Percentiles rank a stretch among this genome's conserved stretches.
Evolutionary conservation across 2,329 filamentous ascomycete species (phyloP).

Genomic region (Sphaceloma murrayae): DNA sequence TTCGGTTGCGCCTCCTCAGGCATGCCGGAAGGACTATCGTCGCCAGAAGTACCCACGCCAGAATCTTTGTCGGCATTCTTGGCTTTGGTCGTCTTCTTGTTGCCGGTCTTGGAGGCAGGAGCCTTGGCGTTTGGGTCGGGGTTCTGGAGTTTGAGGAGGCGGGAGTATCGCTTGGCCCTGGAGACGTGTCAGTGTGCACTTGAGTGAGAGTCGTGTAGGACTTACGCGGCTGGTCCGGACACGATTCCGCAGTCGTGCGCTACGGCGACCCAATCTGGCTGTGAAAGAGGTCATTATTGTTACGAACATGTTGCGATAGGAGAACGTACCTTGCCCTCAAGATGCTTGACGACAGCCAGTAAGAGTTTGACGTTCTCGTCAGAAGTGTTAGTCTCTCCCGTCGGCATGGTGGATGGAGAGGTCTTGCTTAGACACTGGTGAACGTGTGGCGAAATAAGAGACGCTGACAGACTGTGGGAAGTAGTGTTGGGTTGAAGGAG

Average conservation of each 20-base stretch:
- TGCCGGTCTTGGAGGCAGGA: not conserved
- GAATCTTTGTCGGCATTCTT: conserved; percentile 14
- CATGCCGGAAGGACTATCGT: conserved; percentile 14
- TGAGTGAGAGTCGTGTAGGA: conserved; percentile 21
- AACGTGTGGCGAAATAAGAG: too few relatives aligned
- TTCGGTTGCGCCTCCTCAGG: conserved; percentile 16
- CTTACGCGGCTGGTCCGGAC: conserved; percentile 61
- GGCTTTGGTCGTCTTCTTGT: conserved; percentile 2
- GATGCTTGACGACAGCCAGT: conserved; percentile 54
- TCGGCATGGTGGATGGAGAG: conserved; percentile 8
- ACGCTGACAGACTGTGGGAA: too few relatives aligned
- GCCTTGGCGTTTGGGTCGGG: conserved; percentile 31
- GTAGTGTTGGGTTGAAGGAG: not conserved
- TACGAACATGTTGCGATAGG: not conserved
- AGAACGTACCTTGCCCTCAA: conserved; percentile 50
- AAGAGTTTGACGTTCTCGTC: conserved; percentile 57
- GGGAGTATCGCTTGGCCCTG: conserved; percentile 59
- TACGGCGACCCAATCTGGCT: conserved; percentile 60
- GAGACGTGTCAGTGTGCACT: conserved; percentile 9
- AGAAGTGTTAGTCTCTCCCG: conserved; percentile 28
- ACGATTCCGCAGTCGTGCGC: conserved; percentile 54
- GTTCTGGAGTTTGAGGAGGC: conserved; percentile 52
- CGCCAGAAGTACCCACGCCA: conserved; percentile 13
- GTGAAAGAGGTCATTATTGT: conserved; percentile 6
- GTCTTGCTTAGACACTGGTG: too few relatives aligned